phyloP scores from a whole-genome alignment of 179 eudicot species.

The Sideroxylon spinosum region DNA sequence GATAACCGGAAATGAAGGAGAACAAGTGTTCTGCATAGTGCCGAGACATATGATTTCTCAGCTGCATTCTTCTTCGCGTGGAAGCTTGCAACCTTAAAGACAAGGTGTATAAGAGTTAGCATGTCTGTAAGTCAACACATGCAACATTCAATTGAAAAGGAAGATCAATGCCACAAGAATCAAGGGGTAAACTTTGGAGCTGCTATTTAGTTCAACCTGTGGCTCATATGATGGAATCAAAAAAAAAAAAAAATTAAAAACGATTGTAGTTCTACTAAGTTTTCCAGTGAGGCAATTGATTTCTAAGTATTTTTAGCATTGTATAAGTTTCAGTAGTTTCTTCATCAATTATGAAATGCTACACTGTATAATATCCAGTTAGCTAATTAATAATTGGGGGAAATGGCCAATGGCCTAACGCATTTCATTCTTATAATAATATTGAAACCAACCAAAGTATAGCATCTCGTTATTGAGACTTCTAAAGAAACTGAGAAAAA shows the following conservation, averaged over 20 bases:
- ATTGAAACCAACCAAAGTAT: background rate
- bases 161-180: background rate
- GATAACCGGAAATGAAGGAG: slow-evolving; percentile 57
- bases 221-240: background rate
- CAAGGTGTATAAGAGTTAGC: background rate
- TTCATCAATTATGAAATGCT: background rate
- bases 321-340: background rate
- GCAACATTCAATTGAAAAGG: slow-evolving; percentile 9
- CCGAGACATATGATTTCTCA: slow-evolving; percentile 71
- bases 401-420: background rate
- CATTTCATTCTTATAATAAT: background rate
- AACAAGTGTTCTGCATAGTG: slow-evolving; percentile 58
- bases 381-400: background rate
- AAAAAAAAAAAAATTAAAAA: background rate
- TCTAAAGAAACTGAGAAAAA: background rate
- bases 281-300: background rate
- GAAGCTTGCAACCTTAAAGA: slow-evolving; percentile 53
- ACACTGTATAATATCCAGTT: background rate
- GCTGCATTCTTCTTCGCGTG: slow-evolving; percentile 66
- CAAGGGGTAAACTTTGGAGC: background rate
- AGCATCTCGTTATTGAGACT: background rate
- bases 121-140: background rate
- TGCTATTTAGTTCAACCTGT: background rate
- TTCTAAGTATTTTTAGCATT: background rate
- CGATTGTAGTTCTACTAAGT: too few species aligned